These are phyloP conservation scores for Daldinia caldariorum DNA, from an alignment of 495 filamentous ascomycete genomes.

Conservation along the genomic window DNA sequence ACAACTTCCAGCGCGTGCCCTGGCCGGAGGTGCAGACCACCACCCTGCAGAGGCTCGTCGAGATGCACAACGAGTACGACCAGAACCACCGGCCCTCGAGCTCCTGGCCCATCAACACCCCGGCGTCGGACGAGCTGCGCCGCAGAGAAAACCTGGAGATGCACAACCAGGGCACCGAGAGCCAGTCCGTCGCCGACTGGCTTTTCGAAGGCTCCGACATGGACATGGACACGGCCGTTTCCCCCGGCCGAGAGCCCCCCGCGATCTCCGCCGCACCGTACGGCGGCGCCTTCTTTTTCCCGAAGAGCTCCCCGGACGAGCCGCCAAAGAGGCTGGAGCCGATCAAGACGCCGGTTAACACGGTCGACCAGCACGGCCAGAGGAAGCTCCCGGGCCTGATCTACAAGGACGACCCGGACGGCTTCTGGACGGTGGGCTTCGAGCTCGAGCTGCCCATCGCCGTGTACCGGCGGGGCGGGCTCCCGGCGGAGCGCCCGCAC, in stretches of 20 bases:
- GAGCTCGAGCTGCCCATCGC: constrained; percentile 34
- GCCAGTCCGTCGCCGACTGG: neutral
- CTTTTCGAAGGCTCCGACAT: neutral
- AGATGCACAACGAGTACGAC: neutral
- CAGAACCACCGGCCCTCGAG: neutral
- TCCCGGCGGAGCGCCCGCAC: neutral
- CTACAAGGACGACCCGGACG: neutral
- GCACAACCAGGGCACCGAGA: neutral
- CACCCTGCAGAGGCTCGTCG: neutral
- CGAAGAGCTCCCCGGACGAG: neutral
- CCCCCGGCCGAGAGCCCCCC: no score
- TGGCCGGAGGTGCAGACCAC: neutral
- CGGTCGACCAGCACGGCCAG: no score
- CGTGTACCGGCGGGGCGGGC: neutral
- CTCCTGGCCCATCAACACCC: neutral
- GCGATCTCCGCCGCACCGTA: no score
- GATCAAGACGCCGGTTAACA: neutral
- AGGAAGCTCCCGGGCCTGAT: neutral
- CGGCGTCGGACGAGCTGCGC: neutral
- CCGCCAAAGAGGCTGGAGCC: neutral
- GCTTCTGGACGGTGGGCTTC: constrained; percentile 19
- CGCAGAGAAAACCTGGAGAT: neutral
- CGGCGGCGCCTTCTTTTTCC: no score
- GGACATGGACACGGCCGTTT: no score
- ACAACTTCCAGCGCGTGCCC: neutral